Percentiles rank a stretch among this genome's conserved stretches.
Evolutionary conservation across 805 yeast species (phyloP).

Genomic region (Candida berthetii): DNA sequence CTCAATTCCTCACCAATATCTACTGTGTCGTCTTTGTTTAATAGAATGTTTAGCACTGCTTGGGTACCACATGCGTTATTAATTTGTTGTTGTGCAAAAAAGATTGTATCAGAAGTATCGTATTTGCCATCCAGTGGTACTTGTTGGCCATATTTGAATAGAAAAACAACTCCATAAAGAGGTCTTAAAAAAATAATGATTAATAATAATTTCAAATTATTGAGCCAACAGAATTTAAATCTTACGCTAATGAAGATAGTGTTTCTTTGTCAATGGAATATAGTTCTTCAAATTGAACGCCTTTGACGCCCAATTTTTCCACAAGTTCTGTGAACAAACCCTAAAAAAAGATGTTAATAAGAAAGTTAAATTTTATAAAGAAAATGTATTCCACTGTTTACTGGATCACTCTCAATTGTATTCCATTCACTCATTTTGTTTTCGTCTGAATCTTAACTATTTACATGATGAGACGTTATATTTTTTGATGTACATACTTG

Average conservation of each 20-base stretch:
- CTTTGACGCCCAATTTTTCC: conserved; percentile 45
- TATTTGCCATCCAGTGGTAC: conserved; percentile 39
- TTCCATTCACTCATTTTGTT: conserved; percentile 3
- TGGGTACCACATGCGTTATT: conserved; percentile 74
- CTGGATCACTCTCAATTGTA: background rate
- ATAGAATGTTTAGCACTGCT: conserved; percentile 52
- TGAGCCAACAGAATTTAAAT: background rate
- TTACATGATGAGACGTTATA: too few relatives aligned
- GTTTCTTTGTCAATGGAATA: conserved; percentile 43
- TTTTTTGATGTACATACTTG: too few relatives aligned
- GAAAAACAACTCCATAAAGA: conserved; percentile 53
- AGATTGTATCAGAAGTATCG: conserved; percentile 33
- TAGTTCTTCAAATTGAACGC: conserved; percentile 53
- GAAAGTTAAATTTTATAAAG: background rate
- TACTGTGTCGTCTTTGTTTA: conserved; percentile 33
- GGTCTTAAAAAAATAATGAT: conserved; percentile 21
- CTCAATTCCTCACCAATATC: conserved; percentile 42
- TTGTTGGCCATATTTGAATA: conserved; percentile 50
- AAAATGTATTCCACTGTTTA: background rate
- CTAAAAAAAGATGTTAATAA: conserved; percentile 16
- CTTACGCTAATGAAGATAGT: conserved; percentile 21
- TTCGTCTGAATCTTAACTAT: too few relatives aligned
- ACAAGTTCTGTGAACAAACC: conserved; percentile 60
- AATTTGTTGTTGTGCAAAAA: conserved; percentile 58
- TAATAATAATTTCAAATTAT: too few relatives aligned